Base-by-base conservation (phyloP, 768 basidiomycete species). In the Phylloporus arenicola region DNA sequence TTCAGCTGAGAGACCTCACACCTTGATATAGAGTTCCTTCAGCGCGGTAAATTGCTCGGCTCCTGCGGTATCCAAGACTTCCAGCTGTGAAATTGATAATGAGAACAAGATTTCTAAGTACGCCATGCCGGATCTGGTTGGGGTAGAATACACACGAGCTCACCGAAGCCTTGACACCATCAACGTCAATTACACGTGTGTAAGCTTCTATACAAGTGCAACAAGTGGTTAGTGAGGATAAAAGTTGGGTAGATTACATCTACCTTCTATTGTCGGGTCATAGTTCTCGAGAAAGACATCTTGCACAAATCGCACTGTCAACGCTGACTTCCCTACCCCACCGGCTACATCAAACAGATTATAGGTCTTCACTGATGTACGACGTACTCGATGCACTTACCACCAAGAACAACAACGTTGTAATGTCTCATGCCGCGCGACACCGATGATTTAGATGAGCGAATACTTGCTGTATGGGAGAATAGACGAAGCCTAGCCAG, bases 311-410 rank as follows among this genome's bases (percentile, higher is more conserved):
- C 87, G 80, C 58, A 88, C 83, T 63, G 88, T 89, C 30, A 92
- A 74, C 12, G 90, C 88, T 22, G 88, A 91, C 69, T 92, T 92
- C 43, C 90, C 90, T 47, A 92, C 89, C 20, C 90, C 90, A 60
- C 90, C 90, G 62, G 88, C 88, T 90, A 50, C 47, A 44, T 54
- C 35, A 10, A 41, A 46, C 47, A 45, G 20, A 47, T 47, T 58
- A 47, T 35, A 45, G 8, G 11, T 41, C 29, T 42, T 12, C 16
- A 35, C 12, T 19, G 31, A 41, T 47, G n/a, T 22, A 52, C 46
- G 14, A 39, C 40, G 25, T 8, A 35, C 17, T n/a, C 14, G 34
- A 56, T 43, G 27, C 37, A 66, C 78, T 55, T 59, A 87, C 88
- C 88, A 59, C 88, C 88, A 45, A 91, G 81, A 40, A 91, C 85